These are phyloP conservation scores for Ascochyta lentis DNA, from an alignment of 2,329 filamentous ascomycete genomes.

Conservation along the genomic window DNA sequence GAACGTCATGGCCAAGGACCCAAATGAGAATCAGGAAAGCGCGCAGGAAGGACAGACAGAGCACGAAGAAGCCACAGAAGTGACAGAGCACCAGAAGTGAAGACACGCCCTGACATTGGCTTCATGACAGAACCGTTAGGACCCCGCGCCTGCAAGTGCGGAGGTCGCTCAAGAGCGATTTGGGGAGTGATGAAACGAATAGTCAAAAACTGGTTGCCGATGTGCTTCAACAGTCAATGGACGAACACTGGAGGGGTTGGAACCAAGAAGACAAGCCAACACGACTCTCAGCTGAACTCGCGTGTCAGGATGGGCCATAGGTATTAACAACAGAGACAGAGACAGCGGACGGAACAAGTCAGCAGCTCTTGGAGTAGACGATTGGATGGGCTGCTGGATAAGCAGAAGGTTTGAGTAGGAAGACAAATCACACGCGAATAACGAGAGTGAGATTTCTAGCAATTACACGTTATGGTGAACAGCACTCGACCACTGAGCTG, in stretches of 20 bases:
- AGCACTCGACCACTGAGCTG: background rate
- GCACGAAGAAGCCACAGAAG: slow-evolving; percentile 30
- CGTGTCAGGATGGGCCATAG: background rate
- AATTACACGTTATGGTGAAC: background rate
- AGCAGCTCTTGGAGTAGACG: background rate
- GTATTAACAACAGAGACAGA: background rate
- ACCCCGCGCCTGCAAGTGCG: background rate
- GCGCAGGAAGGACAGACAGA: slow-evolving; percentile 34
- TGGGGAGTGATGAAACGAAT: background rate
- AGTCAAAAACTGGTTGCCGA: background rate
- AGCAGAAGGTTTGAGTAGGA: background rate
- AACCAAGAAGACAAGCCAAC: too few species aligned
- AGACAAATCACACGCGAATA: too few species aligned
- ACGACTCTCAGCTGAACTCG: background rate
- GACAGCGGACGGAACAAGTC: background rate
- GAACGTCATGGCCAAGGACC: slow-evolving; percentile 84
- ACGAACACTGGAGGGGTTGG: background rate
- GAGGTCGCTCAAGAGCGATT: background rate
- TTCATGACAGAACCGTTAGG: background rate
- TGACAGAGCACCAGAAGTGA: slow-evolving; percentile 31
- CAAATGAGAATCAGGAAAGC: slow-evolving; percentile 44
- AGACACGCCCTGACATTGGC: background rate
- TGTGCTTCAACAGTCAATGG: too few species aligned
- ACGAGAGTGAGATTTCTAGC: background rate
- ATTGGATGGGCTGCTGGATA: background rate